Base-by-base conservation (phyloP, 2,329 filamentous ascomycete genomes). In the Claviceps maximensis region DNA sequence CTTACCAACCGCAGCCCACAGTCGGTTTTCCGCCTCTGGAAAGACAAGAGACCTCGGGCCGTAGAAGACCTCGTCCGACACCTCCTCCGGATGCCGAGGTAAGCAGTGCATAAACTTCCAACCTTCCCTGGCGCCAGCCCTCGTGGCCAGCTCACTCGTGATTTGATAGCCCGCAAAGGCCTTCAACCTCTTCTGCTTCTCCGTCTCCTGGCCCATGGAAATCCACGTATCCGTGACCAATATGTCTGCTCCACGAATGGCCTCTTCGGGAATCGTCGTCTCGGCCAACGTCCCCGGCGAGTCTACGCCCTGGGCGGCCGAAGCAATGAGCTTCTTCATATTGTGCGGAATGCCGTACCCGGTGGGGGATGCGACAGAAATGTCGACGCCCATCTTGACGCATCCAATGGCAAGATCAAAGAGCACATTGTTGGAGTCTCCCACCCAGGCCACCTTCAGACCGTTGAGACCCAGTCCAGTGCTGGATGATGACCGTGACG, bases 91-190 rank as follows among this genome's bases (percentile, higher is more conserved):
- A 65, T 98, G 90, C 57, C 93, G 80, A 15, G 93, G 93, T 55
- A 98, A 71, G 67, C 93, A 98, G 74, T 98, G 93, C 93, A 98
- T 96, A 68, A 98, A 98, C 69, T 88, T 89, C 93, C 93, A 98
- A 57, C 79, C 79, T 15, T 85, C 76, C 67, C 93, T 95, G 44
- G 93, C 93, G 21, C 89, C 90, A 45, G 89, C 90, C 49, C 83
- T 78, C 69, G 84, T 79, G 1, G 89, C 91, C 59, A 98, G 74
- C 45, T 93, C 87, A 48, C 83, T 79, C 2, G 91, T 96, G 63
- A 98, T 86, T 67, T 96, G 91, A 71, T 90, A 98, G 15, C 91
- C 90, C 31, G 79, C 47, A 67, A 98, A 98, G 2, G 83, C 89
- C 64, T 84, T 80, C 55, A 96, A 67, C 50, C 88, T 77, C 74